Evolutionary conservation across 306 rosid species (phyloP), one percentile per base, ranked within the genome.

Genomic region (Vachellia collinsii): DNA sequence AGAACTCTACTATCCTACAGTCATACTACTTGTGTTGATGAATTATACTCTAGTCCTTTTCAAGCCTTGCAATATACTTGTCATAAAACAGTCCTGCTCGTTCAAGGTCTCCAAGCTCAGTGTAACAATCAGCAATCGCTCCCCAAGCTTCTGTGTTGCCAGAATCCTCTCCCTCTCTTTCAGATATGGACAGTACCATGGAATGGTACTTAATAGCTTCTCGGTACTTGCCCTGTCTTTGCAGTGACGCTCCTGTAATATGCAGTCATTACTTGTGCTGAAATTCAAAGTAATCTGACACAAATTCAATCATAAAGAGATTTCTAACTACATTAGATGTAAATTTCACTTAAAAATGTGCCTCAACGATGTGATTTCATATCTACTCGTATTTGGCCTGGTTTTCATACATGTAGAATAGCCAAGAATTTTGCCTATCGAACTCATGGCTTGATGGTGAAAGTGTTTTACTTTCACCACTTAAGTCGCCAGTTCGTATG

Each of bases 61-160:
- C 99, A 88, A 95, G 67, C 82, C 93, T 86, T 54, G 94, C 87
- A 85, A 95, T 95, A 71, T 93, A 95, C 38, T 83, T 71, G 83
- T 95, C 99, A 77, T 93, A 93, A 87, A 80, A 93, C 34, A 83
- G 84, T 23, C 91, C 98, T 34, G 99, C 99, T 29, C 85, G 88
- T 80, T 95, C 99, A 64, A 95, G 99, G 68, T 95, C 99, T 76
- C 99, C 99, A 76, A 95, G 92, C 83, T 95, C 99, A 10, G 99
- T 93, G 81, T 90, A 94, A 82, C 99, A 94, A 65, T 94, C 99
- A 69, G 99, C 99, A 80, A 95, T 93, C 12, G 99, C 99, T 39
- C 99, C 99, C 72, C 83, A 93, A 42, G 99, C 99, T 88, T 95
- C 99, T 1, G 97, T 90, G 82, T 81, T 95, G 61, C 99, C 98